These are phyloP conservation scores for Daldinia decipiens DNA, from an alignment of 495 filamentous ascomycete species.

Conservation along the genomic window DNA sequence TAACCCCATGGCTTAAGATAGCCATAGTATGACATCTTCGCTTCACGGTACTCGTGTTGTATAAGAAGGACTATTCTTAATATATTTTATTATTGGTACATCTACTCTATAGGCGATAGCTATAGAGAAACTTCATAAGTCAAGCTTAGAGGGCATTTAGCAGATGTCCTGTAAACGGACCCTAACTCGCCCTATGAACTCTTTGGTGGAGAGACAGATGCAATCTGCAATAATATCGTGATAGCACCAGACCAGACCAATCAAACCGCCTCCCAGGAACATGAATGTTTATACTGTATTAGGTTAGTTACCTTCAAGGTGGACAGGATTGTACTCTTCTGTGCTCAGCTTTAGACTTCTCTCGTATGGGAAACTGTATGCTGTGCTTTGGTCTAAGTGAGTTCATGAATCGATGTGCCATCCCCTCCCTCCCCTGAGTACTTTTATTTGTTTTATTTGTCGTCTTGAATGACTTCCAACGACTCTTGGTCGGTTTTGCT, in stretches of 20 bases:
- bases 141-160: neutral
- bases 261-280: neutral
- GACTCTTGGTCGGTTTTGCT: constrained; percentile 12
- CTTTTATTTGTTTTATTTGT: neutral
- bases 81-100: neutral
- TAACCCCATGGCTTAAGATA: neutral
- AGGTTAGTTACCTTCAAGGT: neutral
- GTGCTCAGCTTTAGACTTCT: constrained; percentile 10
- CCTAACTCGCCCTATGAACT: neutral
- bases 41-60: neutral
- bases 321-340: constrained; percentile 40
- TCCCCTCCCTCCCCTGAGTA: neutral
- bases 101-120: neutral
- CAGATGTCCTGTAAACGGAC: neutral
- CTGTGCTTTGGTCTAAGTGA: constrained; percentile 34
- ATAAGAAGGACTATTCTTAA: neutral
- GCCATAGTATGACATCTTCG: neutral
- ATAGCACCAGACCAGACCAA: neutral
- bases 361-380: constrained; percentile 32
- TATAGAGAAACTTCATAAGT: neutral
- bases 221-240: neutral
- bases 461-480: constrained; percentile 6
- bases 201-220: neutral
- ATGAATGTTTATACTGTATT: neutral
- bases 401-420: constrained; percentile 24